phyloP scores from a whole-genome alignment of 192 early-diverging fungal genomes.

The Backusella tarrabulga region DNA sequence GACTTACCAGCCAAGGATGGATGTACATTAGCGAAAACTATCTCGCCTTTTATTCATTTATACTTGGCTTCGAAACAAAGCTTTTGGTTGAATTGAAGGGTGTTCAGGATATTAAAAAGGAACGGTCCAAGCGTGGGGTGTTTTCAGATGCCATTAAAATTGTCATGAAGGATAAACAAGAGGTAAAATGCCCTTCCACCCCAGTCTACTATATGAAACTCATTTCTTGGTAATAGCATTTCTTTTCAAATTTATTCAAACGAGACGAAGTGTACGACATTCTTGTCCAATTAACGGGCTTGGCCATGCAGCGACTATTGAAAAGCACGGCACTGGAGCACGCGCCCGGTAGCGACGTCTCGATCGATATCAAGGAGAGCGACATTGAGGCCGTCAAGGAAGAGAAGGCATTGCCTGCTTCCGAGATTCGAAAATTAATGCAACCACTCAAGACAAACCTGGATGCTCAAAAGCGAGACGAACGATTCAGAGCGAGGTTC shows the following conservation, averaged over 20 bases:
- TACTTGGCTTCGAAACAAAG: constrained; percentile 92
- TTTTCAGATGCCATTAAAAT: constrained; percentile 89
- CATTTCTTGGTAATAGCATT: constrained; percentile 48
- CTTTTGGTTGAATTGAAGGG: constrained; percentile 90
- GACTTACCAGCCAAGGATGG: constrained; percentile 79
- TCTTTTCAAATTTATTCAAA: constrained; percentile 95
- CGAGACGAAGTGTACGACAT: constrained; percentile 83
- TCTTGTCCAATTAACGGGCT: constrained; percentile 72
- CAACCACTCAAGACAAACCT: constrained; percentile 58
- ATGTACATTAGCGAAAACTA: constrained; percentile 94
- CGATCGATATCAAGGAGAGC: not conserved
- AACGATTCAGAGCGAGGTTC: constrained; percentile 74
- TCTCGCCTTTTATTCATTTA: constrained; percentile 93
- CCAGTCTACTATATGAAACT: no score
- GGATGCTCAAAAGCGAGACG: constrained; percentile 78
- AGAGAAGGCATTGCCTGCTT: not conserved
- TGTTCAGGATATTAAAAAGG: constrained; percentile 83
- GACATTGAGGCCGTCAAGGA: not conserved
- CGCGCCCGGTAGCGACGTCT: constrained; percentile 44
- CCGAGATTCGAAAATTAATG: constrained; percentile 33
- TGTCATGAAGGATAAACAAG: constrained; percentile 71
- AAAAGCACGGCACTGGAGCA: constrained; percentile 72
- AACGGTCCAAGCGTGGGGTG: constrained; percentile 91
- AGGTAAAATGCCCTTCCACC: constrained; percentile 42
- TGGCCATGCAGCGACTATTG: constrained; percentile 78